A percentile compares a stretch with the other conserved stretches of the same genome.
phyloP scores from a whole-genome alignment of 1,139 yeast genomes.

The Candida glucosophila region DNA sequence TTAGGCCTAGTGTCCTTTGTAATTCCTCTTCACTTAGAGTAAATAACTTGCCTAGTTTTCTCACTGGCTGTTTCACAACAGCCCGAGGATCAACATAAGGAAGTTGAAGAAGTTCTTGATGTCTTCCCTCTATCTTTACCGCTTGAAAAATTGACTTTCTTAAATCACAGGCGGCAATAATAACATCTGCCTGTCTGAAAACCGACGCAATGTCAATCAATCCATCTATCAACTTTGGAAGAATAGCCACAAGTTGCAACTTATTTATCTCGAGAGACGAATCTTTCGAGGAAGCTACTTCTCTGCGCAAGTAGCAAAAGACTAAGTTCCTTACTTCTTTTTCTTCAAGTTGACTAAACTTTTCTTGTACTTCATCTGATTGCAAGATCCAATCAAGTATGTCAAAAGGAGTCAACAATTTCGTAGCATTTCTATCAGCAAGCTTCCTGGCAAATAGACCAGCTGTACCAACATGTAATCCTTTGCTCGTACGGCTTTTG shows the following conservation, averaged over 20 bases:
- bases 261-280: slow-evolving; percentile 30
- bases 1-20: slow-evolving; percentile 47
- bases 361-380: slow-evolving; percentile 52
- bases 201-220: slow-evolving; percentile 73
- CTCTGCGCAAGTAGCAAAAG: slow-evolving; percentile 49
- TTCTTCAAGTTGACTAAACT: slow-evolving; percentile 29
- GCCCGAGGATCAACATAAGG: slow-evolving; percentile 54
- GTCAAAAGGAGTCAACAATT: slow-evolving; percentile 51
- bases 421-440: slow-evolving; percentile 71
- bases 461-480: slow-evolving; percentile 79
- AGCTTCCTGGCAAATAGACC: slow-evolving; percentile 55
- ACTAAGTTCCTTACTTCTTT: slow-evolving; percentile 45
- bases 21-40: slow-evolving; percentile 49
- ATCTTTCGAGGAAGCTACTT: slow-evolving; percentile 11
- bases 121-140: slow-evolving; percentile 45
- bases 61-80: slow-evolving; percentile 37
- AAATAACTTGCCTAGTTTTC: slow-evolving; percentile 61
- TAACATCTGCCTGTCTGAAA: slow-evolving; percentile 65
- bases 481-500: slow-evolving; percentile 73
- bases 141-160: slow-evolving; percentile 76
- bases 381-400: slow-evolving; percentile 55
- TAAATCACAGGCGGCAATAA: slow-evolving; percentile 55
- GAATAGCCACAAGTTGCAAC: slow-evolving; percentile 49
- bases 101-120: slow-evolving; percentile 68
- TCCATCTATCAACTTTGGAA: slow-evolving; percentile 64